These are phyloP conservation scores for Pseudogymnoascus sp. DNA, from an alignment of 2,329 filamentous ascomycete species.

Conservation along the genomic window DNA sequence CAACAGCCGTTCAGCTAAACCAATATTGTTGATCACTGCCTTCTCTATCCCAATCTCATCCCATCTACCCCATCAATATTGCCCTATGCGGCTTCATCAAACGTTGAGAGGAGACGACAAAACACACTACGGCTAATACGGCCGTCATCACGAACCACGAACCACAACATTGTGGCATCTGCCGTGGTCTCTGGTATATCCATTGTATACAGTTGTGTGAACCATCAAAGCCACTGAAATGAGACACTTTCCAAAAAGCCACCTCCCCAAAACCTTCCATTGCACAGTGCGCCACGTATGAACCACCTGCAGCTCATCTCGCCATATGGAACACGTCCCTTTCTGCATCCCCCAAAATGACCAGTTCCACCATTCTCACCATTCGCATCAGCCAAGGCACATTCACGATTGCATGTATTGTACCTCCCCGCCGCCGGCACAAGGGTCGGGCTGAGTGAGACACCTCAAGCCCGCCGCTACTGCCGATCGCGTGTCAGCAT, in stretches of 20 bases:
- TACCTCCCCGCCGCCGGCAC: background rate
- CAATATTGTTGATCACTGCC: background rate
- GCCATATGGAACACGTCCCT: background rate
- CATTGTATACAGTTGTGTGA: background rate
- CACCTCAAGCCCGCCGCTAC: background rate
- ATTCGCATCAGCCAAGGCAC: background rate
- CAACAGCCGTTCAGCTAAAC: background rate
- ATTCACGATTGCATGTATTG: too few relatives aligned
- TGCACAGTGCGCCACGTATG: background rate
- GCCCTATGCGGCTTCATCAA: background rate
- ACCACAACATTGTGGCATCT: background rate
- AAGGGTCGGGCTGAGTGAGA: background rate
- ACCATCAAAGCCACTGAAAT: background rate
- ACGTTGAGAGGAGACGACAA: background rate
- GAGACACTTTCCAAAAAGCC: background rate
- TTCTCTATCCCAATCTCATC: background rate
- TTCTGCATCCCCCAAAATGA: background rate
- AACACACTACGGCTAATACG: background rate
- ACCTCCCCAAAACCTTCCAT: background rate
- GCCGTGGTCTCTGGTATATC: background rate
- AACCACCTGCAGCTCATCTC: background rate
- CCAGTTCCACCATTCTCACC: background rate
- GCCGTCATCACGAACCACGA: background rate
- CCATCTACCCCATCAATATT: background rate
- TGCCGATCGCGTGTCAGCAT: background rate